Conservation (phyloP, 2,329 filamentous ascomycete genomes). For the Trichoderma cornu-damae region DNA sequence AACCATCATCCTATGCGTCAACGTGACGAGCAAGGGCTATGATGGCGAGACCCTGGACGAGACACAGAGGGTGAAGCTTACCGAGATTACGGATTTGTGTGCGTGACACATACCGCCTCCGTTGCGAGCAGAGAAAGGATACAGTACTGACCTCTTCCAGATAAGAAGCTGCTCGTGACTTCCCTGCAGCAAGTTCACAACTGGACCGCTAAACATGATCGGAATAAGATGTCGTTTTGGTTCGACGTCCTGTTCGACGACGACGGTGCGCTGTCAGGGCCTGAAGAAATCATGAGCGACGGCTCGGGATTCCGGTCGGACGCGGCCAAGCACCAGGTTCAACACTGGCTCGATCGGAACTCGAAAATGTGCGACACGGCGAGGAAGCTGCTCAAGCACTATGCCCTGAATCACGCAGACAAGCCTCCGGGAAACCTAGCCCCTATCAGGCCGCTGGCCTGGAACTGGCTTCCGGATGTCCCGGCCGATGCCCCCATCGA, state of each 20-base stretch:
- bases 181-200: slow-evolving; percentile 63
- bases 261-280: slow-evolving; percentile 42
- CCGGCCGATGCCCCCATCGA: slow-evolving; percentile 29
- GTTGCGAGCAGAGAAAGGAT: background rate
- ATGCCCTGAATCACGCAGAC: slow-evolving; percentile 46
- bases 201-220: slow-evolving; percentile 63
- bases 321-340: slow-evolving; percentile 54
- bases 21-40: slow-evolving; percentile 62
- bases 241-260: slow-evolving; percentile 61
- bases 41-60: slow-evolving; percentile 60
- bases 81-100: slow-evolving; percentile 62
- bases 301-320: slow-evolving; percentile 50
- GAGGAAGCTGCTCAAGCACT: slow-evolving; percentile 49
- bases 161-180: slow-evolving; percentile 62
- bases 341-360: slow-evolving; percentile 59
- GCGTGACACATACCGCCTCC: slow-evolving; percentile 27
- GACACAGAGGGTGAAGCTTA: slow-evolving; percentile 50
- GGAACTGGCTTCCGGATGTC: slow-evolving; percentile 50
- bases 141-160: slow-evolving; percentile 32
- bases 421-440: slow-evolving; percentile 47
- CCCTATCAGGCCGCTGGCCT: slow-evolving; percentile 47
- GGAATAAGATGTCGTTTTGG: slow-evolving; percentile 68
- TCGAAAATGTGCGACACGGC: slow-evolving; percentile 55
- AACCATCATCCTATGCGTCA: slow-evolving; percentile 60
- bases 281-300: slow-evolving; percentile 49